A percentile compares a stretch with the other conserved stretches of the same genome.
Evolutionary conservation across 2,329 filamentous ascomycete species (phyloP).

Genomic region (Fusarium cicatricum): DNA sequence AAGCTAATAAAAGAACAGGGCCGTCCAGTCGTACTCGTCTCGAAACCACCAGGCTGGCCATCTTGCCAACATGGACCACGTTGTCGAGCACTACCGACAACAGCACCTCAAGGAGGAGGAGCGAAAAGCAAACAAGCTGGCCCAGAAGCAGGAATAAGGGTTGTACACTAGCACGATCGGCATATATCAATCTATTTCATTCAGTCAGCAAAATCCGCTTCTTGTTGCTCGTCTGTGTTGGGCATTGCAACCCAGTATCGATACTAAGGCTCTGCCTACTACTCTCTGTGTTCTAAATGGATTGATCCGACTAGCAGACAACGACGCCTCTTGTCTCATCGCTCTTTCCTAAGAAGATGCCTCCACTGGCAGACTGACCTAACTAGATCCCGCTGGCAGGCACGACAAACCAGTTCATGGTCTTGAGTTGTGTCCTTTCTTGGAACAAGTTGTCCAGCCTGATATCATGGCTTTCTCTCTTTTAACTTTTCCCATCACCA

Average conservation of each 20-base stretch:
- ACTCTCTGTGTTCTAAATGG: too few relatives aligned
- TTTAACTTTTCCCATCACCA: background rate
- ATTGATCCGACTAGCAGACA: too few relatives aligned
- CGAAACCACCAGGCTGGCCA: slow-evolving; percentile 65
- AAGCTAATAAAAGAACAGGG: slow-evolving; percentile 49
- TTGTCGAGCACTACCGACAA: slow-evolving; percentile 65
- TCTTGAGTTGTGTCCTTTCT: background rate
- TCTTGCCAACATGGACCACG: slow-evolving; percentile 61
- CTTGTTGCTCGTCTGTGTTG: background rate
- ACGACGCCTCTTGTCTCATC: background rate
- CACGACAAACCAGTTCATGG: background rate
- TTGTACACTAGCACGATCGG: slow-evolving; percentile 41
- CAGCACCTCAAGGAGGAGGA: slow-evolving; percentile 64
- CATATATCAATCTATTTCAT: slow-evolving; percentile 35
- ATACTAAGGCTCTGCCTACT: too few relatives aligned
- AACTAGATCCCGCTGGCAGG: background rate
- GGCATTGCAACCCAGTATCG: background rate
- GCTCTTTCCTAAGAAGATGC: background rate
- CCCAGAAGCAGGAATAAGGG: slow-evolving; percentile 47
- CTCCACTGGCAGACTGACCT: background rate
- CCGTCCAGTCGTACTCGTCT: slow-evolving; percentile 58
- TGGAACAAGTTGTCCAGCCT: too few relatives aligned
- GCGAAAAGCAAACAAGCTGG: slow-evolving; percentile 60
- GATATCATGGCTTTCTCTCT: background rate
- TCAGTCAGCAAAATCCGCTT: slow-evolving; percentile 20